Conservation (phyloP, 1,284 basidiomycete species). For the Ceratobasidium sp. region DNA sequence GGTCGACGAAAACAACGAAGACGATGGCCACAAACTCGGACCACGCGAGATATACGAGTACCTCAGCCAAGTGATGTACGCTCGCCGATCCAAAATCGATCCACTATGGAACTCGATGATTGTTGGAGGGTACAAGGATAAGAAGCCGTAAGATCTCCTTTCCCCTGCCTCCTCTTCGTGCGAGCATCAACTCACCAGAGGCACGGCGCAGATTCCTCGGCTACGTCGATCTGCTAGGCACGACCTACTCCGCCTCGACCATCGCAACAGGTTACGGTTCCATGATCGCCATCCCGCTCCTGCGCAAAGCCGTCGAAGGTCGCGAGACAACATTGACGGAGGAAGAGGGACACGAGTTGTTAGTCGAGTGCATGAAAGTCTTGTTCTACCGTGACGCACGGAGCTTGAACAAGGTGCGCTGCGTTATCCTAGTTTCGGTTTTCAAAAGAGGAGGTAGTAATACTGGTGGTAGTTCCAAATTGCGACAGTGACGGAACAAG, state of each 20-base stretch:
- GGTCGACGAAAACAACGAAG: constrained; percentile 80
- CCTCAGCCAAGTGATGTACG: constrained; percentile 92
- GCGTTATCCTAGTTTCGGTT: constrained; percentile 6
- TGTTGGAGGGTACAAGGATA: constrained; percentile 90
- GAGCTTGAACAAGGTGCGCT: constrained; percentile 90
- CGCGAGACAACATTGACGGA: constrained; percentile 79
- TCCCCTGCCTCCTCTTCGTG: background rate
- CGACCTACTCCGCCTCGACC: constrained; percentile 93
- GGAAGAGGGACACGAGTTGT: constrained; percentile 80
- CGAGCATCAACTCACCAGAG: background rate
- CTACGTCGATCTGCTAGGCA: constrained; percentile 96
- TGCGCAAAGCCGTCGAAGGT: constrained; percentile 91
- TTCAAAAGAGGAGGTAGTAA: background rate
- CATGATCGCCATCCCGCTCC: constrained; percentile 92
- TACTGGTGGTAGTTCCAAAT: constrained; percentile 84
- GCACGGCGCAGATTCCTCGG: constrained; percentile 77
- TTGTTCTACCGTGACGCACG: constrained; percentile 97
- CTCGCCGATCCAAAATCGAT: constrained; percentile 86
- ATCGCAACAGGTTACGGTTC: constrained; percentile 97
- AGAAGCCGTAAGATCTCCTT: constrained; percentile 66
- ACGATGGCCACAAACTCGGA: constrained; percentile 87
- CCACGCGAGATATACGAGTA: constrained; percentile 95
- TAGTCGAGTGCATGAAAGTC: constrained; percentile 92
- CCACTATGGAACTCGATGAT: constrained; percentile 97
- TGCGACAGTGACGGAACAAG: constrained; percentile 84